A percentile compares a stretch with the other conserved stretches of the same genome.
Conservation (phyloP, 192 early-diverging fungal genomes). For the Entomortierella parvispora region DNA sequence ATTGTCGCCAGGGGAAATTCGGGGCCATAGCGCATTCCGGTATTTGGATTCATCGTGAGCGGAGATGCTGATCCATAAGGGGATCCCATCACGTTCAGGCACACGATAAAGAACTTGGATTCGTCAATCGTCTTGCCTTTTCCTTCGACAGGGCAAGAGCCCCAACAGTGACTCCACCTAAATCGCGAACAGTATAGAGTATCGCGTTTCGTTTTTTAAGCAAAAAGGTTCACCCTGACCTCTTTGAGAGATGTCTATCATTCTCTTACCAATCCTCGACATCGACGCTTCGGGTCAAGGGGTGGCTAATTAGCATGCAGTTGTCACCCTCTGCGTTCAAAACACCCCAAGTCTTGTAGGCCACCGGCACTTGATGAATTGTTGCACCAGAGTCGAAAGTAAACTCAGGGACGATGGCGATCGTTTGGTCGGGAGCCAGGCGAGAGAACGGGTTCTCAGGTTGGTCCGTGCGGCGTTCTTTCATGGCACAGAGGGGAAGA, state of each 20-base stretch:
- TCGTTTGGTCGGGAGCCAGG: conserved; percentile 73
- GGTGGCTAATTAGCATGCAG: conserved; percentile 97
- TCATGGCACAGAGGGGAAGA: too few relatives aligned
- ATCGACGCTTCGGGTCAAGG: conserved; percentile 92
- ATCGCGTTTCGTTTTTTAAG: too few relatives aligned
- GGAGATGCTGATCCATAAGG: conserved; percentile 95
- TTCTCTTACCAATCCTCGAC: conserved; percentile 88
- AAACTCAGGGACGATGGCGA: conserved; percentile 74
- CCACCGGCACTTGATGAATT: conserved; percentile 83
- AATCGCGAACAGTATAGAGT: not conserved
- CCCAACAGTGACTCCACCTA: conserved; percentile 77
- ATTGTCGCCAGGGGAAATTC: conserved; percentile 89
- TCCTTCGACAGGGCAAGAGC: conserved; percentile 79
- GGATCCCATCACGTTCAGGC: conserved; percentile 92
- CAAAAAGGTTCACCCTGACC: too few relatives aligned
- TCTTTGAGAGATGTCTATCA: not conserved
- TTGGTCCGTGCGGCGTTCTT: conserved; percentile 9
- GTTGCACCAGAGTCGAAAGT: conserved; percentile 79
- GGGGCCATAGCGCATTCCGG: conserved; percentile 83
- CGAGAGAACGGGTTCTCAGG: conserved; percentile 65
- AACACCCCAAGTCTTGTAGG: conserved; percentile 97
- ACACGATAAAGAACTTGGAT: conserved; percentile 91
- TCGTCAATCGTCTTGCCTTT: conserved; percentile 88
- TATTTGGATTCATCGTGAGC: conserved; percentile 83
- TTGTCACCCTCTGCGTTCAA: conserved; percentile 80